These are phyloP conservation scores for Beauveria australis DNA, from an alignment of 2,329 filamentous ascomycete species.

Conservation along the genomic window DNA sequence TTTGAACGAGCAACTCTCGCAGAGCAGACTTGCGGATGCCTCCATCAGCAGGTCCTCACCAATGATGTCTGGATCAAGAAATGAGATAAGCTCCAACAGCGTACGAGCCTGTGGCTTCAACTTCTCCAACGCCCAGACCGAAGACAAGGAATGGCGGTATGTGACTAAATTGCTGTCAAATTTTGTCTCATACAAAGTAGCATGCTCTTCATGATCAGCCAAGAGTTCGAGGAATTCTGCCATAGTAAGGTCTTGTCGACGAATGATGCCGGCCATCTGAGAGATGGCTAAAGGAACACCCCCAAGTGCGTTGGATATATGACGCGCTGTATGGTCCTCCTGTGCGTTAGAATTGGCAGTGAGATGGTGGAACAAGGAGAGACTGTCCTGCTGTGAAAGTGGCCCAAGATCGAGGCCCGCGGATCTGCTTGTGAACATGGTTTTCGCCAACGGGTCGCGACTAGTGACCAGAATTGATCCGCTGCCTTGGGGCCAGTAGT, in stretches of 20 bases:
- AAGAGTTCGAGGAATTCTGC: no score
- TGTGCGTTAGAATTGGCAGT: neutral
- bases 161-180: neutral
- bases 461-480: constrained; percentile 11
- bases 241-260: neutral
- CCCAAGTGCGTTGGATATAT: constrained; percentile 4
- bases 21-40: neutral
- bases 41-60: constrained; percentile 4
- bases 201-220: no score
- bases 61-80: constrained; percentile 8
- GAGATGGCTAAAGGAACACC: constrained; percentile 11
- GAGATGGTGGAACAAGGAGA: neutral
- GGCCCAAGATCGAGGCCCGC: neutral
- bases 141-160: neutral
- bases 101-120: neutral
- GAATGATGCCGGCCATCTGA: constrained; percentile 10
- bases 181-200: neutral
- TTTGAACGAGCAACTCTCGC: neutral
- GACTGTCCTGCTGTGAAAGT: neutral
- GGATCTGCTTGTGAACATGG: constrained; percentile 1
- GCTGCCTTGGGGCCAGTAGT: constrained; percentile 9
- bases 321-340: neutral
- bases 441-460: constrained; percentile 4
- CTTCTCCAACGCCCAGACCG: constrained; percentile 8
- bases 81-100: constrained; percentile 6